Evolutionary conservation across 2,329 filamentous ascomycete species (phyloP).

Genomic region (Myrmaecium sp.): DNA sequence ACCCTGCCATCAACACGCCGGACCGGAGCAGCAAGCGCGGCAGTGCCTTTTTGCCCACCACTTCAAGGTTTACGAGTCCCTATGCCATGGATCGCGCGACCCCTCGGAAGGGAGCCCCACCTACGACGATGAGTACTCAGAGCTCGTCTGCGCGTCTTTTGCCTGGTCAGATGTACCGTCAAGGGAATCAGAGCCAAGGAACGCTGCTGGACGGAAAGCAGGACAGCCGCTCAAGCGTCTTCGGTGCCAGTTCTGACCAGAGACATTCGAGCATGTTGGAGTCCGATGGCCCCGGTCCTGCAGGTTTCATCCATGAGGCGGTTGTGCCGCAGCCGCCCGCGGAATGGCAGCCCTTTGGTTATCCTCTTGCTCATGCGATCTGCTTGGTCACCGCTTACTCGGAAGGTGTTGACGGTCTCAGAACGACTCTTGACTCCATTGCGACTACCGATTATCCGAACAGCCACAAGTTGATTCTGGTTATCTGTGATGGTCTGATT

Average conservation of each 20-base stretch:
- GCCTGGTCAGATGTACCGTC: constrained; percentile 52
- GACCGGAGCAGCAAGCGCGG: constrained; percentile 65
- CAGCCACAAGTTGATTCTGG: constrained; percentile 92
- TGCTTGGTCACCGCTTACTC: constrained; percentile 95
- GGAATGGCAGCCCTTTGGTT: constrained; percentile 95
- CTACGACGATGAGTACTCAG: constrained; percentile 93
- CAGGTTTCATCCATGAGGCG: constrained; percentile 89
- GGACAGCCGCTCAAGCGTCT: constrained; percentile 25
- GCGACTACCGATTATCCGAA: constrained; percentile 98
- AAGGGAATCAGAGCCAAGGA: constrained; percentile 38
- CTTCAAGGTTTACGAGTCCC: constrained; percentile 83
- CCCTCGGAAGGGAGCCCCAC: constrained; percentile 35
- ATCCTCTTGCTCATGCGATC: constrained; percentile 81
- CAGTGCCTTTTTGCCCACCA: constrained; percentile 77
- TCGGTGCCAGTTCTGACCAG: constrained; percentile 27
- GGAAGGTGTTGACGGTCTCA: constrained; percentile 80
- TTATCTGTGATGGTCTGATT: constrained; percentile 94
- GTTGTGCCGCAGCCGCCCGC: constrained; percentile 92
- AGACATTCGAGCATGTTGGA: constrained; percentile 40
- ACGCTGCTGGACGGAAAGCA: constrained; percentile 31
- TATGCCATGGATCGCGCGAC: constrained; percentile 54
- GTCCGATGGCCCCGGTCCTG: constrained; percentile 59
- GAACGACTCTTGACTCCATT: constrained; percentile 88
- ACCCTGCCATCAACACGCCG: constrained; percentile 40
- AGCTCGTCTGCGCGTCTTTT: constrained; percentile 56